A percentile compares a stretch with the other conserved stretches of the same genome.
Evolutionary conservation across 805 yeast species (phyloP).

Genomic region (Starmerella sirachaensis): DNA sequence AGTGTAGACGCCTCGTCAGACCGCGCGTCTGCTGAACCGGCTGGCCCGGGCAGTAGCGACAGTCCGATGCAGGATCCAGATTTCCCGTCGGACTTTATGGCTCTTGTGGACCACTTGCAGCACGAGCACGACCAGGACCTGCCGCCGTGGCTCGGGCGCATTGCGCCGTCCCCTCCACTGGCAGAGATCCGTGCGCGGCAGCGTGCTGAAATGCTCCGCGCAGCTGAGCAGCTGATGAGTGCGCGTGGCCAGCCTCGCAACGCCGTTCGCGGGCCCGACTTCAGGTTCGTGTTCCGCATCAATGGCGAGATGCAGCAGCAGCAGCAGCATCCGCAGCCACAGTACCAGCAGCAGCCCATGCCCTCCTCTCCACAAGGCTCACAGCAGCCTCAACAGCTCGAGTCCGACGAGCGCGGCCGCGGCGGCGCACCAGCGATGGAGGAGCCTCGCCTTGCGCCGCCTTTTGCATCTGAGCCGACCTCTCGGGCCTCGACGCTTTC

Average conservation of each 20-base stretch:
- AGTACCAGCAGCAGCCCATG: constrained; percentile 1
- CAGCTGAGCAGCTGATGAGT: not conserved
- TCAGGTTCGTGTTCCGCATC: no score
- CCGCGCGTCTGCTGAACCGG: no score
- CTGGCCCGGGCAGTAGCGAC: no score
- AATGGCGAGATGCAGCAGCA: not conserved
- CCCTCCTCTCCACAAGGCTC: not conserved
- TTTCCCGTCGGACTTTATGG: no score
- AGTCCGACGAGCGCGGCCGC: not conserved
- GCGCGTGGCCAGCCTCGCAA: not conserved
- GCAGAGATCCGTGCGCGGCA: not conserved
- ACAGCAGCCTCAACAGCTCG: not conserved
- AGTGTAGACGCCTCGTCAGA: no score
- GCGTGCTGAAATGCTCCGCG: not conserved
- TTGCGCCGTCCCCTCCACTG: not conserved
- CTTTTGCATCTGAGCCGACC: not conserved
- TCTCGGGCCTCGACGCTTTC: not conserved
- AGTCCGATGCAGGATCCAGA: no score
- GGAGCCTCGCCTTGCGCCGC: not conserved
- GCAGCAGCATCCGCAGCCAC: not conserved
- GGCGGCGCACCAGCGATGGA: not conserved
- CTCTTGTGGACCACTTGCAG: no score
- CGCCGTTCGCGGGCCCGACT: no score
- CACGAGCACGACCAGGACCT: not conserved
- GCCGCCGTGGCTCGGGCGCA: not conserved